Percentiles rank a stretch among this genome's conserved stretches.
phyloP scores from a whole-genome alignment of 2,329 filamentous ascomycete species.

The Aspergillus neoniger region DNA sequence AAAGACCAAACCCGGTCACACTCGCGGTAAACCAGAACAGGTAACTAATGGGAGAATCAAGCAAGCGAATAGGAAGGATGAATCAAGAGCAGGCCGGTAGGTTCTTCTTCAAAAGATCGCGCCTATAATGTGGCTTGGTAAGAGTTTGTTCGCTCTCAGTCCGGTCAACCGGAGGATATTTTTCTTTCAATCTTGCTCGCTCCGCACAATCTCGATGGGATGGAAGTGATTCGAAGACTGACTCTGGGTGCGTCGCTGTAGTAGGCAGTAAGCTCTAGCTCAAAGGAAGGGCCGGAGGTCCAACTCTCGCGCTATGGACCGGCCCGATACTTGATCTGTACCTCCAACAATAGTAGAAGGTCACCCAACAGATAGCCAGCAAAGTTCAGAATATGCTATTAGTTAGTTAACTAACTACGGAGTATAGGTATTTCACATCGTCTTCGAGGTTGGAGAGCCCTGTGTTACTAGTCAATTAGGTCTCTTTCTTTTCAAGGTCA shows the following conservation, averaged over 20 bases:
- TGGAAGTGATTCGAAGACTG: background rate
- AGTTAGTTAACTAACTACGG: too few relatives aligned
- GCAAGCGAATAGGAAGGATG: background rate
- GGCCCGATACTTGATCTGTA: slow-evolving; percentile 17
- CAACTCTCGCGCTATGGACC: slow-evolving; percentile 17
- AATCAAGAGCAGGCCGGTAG: background rate
- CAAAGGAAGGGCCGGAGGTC: background rate
- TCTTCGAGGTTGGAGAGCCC: too few relatives aligned
- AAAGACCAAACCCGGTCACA: background rate
- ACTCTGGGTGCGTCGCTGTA: background rate
- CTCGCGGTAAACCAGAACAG: background rate
- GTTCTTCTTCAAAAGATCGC: background rate
- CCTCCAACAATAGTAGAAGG: background rate
- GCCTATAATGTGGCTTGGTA: background rate
- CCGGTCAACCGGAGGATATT: background rate
- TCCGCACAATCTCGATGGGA: background rate
- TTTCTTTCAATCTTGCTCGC: background rate
- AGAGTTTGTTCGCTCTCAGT: background rate
- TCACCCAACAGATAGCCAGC: background rate
- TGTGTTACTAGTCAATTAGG: too few relatives aligned
- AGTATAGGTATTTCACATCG: too few relatives aligned
- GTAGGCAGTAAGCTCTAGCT: background rate
- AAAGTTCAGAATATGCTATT: too few relatives aligned
- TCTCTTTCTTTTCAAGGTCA: too few relatives aligned
- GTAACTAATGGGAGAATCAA: background rate